These are phyloP conservation scores for Trametes hirsuta DNA, from an alignment of 1,284 basidiomycete genomes.

Conservation along the genomic window DNA sequence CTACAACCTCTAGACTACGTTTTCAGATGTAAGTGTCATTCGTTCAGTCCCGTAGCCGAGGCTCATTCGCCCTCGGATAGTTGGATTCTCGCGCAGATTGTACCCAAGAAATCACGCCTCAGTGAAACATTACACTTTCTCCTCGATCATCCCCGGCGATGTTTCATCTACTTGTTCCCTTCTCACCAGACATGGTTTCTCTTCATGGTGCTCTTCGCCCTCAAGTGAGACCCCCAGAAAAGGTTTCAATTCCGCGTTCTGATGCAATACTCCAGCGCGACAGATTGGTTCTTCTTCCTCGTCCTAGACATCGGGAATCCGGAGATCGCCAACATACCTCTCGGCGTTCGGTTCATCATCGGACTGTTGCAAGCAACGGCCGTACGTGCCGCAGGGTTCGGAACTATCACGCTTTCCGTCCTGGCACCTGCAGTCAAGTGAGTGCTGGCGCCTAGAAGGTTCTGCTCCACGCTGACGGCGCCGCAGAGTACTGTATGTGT, in stretches of 20 bases:
- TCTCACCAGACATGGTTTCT: constrained; percentile 96
- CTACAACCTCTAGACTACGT: constrained; percentile 51
- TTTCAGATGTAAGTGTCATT: constrained; percentile 66
- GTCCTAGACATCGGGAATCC: constrained; percentile 88
- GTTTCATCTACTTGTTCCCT: constrained; percentile 95
- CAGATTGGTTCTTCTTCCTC: constrained; percentile 87
- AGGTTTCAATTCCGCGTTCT: background rate
- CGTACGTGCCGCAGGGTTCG: constrained; percentile 90
- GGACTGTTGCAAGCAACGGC: constrained; percentile 79
- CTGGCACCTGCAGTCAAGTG: constrained; percentile 77
- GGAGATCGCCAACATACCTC: constrained; percentile 70
- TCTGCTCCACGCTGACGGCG: constrained; percentile 9
- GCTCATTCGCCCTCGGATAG: constrained; percentile 41
- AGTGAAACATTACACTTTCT: constrained; percentile 90
- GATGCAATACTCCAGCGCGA: constrained; percentile 27
- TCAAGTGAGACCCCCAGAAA: constrained; percentile 59
- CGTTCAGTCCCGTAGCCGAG: too few species aligned
- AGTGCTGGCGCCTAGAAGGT: constrained; percentile 7
- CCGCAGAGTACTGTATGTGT: constrained; percentile 56
- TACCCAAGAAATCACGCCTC: constrained; percentile 60
- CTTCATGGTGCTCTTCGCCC: constrained; percentile 60
- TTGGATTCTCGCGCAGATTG: constrained; percentile 73
- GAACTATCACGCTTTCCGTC: constrained; percentile 67
- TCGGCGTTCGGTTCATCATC: constrained; percentile 66
- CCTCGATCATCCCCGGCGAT: constrained; percentile 94